These are phyloP conservation scores for Pythium phragmitis DNA, from an alignment of 352 stramenopile species.

Conservation along the genomic window DNA sequence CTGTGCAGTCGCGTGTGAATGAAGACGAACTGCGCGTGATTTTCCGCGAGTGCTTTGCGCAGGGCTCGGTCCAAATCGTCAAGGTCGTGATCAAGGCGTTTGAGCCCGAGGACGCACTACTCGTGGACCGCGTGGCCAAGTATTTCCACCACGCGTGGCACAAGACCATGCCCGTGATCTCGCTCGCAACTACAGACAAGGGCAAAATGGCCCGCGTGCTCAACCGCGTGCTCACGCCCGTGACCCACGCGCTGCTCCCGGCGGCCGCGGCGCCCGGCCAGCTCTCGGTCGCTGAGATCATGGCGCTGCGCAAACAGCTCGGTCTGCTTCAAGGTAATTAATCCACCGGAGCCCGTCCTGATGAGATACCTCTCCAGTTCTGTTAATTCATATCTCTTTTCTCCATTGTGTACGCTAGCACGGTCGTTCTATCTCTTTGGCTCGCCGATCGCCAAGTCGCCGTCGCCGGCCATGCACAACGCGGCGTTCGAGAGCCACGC, in stretches of 20 bases:
- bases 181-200: slow-evolving; percentile 91
- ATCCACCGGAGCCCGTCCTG: background rate
- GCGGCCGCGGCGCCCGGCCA: slow-evolving; percentile 94
- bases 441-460: slow-evolving; percentile 94
- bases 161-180: slow-evolving; percentile 92
- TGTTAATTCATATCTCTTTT: background rate
- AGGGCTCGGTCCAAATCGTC: slow-evolving; percentile 81
- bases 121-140: slow-evolving; percentile 68
- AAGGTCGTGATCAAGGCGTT: slow-evolving; percentile 91
- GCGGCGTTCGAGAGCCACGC: slow-evolving; percentile 87
- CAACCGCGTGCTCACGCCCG: slow-evolving; percentile 94
- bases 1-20: slow-evolving; percentile 46
- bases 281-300: slow-evolving; percentile 93
- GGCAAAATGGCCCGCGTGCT: slow-evolving; percentile 94
- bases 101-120: slow-evolving; percentile 82
- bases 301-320: slow-evolving; percentile 80
- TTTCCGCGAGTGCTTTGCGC: slow-evolving; percentile 70
- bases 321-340: slow-evolving; percentile 83
- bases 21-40: slow-evolving; percentile 54
- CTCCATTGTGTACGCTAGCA: slow-evolving; percentile 29
- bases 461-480: slow-evolving; percentile 97
- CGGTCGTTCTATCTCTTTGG: slow-evolving; percentile 95
- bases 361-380: slow-evolving; percentile 12
- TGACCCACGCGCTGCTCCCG: slow-evolving; percentile 93
- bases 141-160: slow-evolving; percentile 50